Evolutionary conservation across 2,329 filamentous ascomycete species (phyloP).

Genomic region (Diaporthe aspalathi): DNA sequence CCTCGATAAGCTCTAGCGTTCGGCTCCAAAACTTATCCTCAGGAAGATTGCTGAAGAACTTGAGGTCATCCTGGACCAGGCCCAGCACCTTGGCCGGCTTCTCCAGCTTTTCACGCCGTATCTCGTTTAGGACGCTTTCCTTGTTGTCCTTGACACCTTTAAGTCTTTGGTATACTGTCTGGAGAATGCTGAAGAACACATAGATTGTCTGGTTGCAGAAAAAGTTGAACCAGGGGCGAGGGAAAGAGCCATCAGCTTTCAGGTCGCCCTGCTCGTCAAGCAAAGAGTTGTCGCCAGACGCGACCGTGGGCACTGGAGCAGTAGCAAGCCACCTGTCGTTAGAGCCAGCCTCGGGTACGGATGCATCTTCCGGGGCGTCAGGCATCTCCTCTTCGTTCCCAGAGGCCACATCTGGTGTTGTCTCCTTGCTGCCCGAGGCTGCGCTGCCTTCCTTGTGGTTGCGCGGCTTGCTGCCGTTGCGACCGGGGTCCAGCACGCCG

Average conservation of each 20-base stretch:
- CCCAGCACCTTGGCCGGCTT: conserved; percentile 88
- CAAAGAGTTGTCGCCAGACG: conserved; percentile 64
- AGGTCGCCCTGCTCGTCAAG: conserved; percentile 71
- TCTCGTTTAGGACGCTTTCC: conserved; percentile 76
- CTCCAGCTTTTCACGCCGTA: conserved; percentile 76
- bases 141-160: conserved; percentile 85
- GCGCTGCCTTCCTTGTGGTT: conserved; percentile 83
- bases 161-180: conserved; percentile 88
- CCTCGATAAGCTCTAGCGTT: conserved; percentile 86
- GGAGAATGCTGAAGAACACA: conserved; percentile 94
- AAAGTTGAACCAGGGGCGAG: conserved; percentile 84
- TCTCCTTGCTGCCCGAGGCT: conserved; percentile 85
- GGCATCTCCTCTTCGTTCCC: conserved; percentile 81
- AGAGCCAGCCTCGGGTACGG: conserved; percentile 68
- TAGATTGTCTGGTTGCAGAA: conserved; percentile 93
- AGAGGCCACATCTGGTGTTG: conserved; percentile 85
- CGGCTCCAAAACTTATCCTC: conserved; percentile 84
- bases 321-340: conserved; percentile 74
- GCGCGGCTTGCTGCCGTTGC: conserved; percentile 76
- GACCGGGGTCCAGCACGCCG: conserved; percentile 83
- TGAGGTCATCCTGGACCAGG: conserved; percentile 80
- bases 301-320: conserved; percentile 66
- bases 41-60: conserved; percentile 78
- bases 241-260: conserved; percentile 84
- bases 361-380: conserved; percentile 68